A percentile compares a stretch with the other conserved stretches of the same genome.
Evolutionary conservation across 495 filamentous ascomycete genomes (phyloP).

Genomic region (Penicillium arizonense): DNA sequence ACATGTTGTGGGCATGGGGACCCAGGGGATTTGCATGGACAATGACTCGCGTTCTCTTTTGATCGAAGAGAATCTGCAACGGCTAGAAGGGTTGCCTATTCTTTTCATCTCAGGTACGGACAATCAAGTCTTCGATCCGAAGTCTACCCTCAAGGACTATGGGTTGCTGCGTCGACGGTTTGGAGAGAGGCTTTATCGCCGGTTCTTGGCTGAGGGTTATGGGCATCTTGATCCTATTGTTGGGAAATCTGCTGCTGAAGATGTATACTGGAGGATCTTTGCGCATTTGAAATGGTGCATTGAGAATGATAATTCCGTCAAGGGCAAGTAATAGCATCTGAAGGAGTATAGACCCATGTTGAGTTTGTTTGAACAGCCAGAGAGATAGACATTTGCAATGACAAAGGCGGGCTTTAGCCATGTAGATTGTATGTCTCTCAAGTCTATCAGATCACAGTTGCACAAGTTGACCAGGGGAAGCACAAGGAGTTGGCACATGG

Average conservation of each 20-base stretch:
- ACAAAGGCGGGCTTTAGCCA: too few species aligned
- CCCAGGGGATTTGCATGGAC: conserved; percentile 47
- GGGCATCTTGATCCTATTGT: conserved; percentile 70
- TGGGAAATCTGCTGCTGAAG: conserved; percentile 58
- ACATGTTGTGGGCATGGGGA: conserved; percentile 57
- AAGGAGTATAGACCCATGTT: too few species aligned
- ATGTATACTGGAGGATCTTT: conserved; percentile 60
- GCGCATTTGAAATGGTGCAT: conserved; percentile 48
- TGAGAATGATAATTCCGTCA: too few species aligned
- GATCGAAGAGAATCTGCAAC: conserved; percentile 45
- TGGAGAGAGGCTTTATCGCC: conserved; percentile 46
- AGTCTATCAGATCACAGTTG: too few species aligned
- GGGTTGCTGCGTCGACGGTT: conserved; percentile 54
- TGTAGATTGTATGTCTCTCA: too few species aligned
- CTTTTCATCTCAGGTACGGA: conserved; percentile 56
- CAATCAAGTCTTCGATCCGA: conserved; percentile 59
- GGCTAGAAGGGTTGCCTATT: conserved; percentile 56
- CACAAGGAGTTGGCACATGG: too few species aligned
- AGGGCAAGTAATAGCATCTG: too few species aligned
- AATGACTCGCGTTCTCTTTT: conserved; percentile 43
- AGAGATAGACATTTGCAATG: too few species aligned
- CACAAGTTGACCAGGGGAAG: too few species aligned
- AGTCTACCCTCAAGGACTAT: conserved; percentile 57
- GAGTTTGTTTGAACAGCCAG: too few species aligned
- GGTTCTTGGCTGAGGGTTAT: conserved; percentile 57